Evolutionary conservation across 768 basidiomycete genomes (phyloP).

Genomic region (Calocybe cyanea): DNA sequence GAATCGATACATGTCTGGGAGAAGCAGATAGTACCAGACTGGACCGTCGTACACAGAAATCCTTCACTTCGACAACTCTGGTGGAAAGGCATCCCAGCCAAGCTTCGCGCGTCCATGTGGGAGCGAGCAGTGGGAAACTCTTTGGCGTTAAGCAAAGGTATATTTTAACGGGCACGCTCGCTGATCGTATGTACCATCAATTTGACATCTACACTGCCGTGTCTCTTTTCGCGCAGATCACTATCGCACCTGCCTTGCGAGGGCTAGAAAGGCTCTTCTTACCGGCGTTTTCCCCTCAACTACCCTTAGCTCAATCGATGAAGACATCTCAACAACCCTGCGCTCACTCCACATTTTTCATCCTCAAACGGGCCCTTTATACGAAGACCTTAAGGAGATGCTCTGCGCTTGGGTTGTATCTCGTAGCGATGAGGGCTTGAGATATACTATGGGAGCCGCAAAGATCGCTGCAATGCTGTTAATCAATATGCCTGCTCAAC

Average conservation of each 20-base stretch:
- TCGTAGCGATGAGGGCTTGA: constrained; percentile 76
- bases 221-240: constrained; percentile 46
- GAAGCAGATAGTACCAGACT: constrained; percentile 75
- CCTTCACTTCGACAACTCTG: constrained; percentile 66
- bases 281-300: constrained; percentile 64
- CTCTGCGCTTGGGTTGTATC: constrained; percentile 86
- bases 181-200: constrained; percentile 6
- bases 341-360: constrained; percentile 80
- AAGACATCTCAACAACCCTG: constrained; percentile 71
- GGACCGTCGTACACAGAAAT: constrained; percentile 69
- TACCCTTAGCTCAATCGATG: constrained; percentile 61
- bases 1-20: constrained; percentile 75
- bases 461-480: constrained; percentile 85
- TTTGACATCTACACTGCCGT: constrained; percentile 9
- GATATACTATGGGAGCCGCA: constrained; percentile 65
- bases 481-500: constrained; percentile 71
- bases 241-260: constrained; percentile 64
- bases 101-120: constrained; percentile 79
- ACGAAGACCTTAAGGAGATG: constrained; percentile 79
- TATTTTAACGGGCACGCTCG: constrained; percentile 10
- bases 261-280: constrained; percentile 68
- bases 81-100: constrained; percentile 88
- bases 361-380: constrained; percentile 71
- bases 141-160: constrained; percentile 80
- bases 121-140: constrained; percentile 81